Evolutionary conservation across 495 filamentous ascomycete species (phyloP).

Genomic region (Xylaria grammica): DNA sequence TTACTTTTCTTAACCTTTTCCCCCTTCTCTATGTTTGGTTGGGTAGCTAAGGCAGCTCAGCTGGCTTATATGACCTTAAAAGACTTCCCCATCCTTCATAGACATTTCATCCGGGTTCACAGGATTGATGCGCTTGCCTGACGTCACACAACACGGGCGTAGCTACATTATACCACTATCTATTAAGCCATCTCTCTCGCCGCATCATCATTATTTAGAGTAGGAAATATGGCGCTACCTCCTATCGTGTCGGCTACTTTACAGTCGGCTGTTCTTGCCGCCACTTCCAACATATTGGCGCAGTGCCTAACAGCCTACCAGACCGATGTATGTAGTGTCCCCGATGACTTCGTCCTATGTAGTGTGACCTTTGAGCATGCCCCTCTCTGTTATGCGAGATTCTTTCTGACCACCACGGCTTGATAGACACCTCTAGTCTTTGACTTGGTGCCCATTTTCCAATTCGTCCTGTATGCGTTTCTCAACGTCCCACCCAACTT

Average conservation of each 20-base stretch:
- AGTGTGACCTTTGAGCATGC: background rate
- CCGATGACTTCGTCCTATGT: background rate
- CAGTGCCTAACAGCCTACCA: conserved; percentile 76
- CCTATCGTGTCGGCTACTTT: conserved; percentile 69
- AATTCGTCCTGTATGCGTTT: conserved; percentile 78
- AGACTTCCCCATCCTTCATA: background rate
- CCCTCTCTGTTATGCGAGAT: background rate
- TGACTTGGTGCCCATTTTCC: conserved; percentile 68
- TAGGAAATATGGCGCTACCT: conserved; percentile 44
- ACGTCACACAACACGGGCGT: too few relatives aligned
- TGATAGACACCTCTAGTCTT: conserved; percentile 57
- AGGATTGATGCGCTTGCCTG: background rate
- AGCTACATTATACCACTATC: too few relatives aligned
- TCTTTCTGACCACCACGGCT: conserved; percentile 10
- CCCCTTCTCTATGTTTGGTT: background rate
- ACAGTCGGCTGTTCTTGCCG: conserved; percentile 72
- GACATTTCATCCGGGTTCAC: too few relatives aligned
- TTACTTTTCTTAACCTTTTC: background rate
- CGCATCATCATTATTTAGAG: background rate
- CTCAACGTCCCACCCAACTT: conserved; percentile 85
- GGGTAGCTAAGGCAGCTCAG: background rate
- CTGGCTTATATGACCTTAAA: background rate
- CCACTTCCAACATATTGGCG: conserved; percentile 80
- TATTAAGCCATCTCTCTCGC: background rate
- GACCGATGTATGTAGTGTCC: conserved; percentile 54